phyloP scores from a whole-genome alignment of 306 rosid species.

The Sechiopsis laciniata region DNA sequence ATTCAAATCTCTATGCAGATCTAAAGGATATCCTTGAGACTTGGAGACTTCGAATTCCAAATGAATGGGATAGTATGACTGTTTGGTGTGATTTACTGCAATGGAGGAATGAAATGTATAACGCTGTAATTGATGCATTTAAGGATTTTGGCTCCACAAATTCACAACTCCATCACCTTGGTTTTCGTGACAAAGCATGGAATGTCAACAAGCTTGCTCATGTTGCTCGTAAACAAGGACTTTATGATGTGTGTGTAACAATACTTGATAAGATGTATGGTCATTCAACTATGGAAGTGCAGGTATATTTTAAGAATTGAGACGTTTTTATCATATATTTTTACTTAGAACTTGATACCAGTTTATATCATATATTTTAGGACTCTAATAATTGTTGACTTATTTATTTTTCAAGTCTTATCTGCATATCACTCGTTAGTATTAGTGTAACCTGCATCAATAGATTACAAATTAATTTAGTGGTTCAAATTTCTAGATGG shows the following conservation, averaged over 20 bases:
- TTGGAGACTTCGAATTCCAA: slow-evolving; percentile 97
- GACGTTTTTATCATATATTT: not conserved
- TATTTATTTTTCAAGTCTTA: not conserved
- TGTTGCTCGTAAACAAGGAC: slow-evolving; percentile 92
- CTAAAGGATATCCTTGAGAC: slow-evolving; percentile 98
- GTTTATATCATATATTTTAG: slow-evolving; percentile 4
- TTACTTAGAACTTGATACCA: not conserved
- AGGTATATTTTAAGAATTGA: slow-evolving; percentile 42
- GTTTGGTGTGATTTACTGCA: slow-evolving; percentile 97
- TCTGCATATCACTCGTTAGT: too few relatives aligned
- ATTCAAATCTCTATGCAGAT: slow-evolving; percentile 90
- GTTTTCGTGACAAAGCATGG: slow-evolving; percentile 99
- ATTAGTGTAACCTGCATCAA: not conserved
- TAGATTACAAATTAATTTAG: not conserved
- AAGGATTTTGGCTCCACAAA: slow-evolving; percentile 73
- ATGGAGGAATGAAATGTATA: slow-evolving; percentile 99
- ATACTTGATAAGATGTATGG: slow-evolving; percentile 94
- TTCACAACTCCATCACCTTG: slow-evolving; percentile 92
- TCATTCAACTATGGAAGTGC: slow-evolving; percentile 97
- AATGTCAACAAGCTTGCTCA: slow-evolving; percentile 95
- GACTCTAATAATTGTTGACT: not conserved
- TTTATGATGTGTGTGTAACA: slow-evolving; percentile 81
- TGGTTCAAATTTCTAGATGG: not conserved
- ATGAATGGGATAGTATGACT: slow-evolving; percentile 97
- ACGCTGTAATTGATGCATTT: slow-evolving; percentile 88